phyloP scores from a whole-genome alignment of 1,284 basidiomycete genomes.

The Moniliella sp. region DNA sequence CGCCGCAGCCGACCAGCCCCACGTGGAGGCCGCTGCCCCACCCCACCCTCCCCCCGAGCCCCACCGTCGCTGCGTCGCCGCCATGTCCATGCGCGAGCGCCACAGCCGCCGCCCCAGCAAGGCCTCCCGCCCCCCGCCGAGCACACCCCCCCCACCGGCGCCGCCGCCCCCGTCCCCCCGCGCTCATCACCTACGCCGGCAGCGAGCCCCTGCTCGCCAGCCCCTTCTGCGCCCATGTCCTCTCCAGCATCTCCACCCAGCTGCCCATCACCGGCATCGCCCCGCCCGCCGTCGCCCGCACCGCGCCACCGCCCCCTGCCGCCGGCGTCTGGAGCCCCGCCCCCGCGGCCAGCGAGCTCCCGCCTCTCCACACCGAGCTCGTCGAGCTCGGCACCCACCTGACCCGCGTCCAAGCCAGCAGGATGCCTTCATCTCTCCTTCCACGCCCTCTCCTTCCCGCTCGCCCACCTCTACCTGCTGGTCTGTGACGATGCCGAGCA shows the following conservation, averaged over 20 bases:
- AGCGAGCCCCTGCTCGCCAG: slow-evolving; percentile 13
- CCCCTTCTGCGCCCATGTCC: slow-evolving; percentile 13
- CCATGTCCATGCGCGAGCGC: too few species aligned
- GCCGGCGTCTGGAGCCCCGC: neutral
- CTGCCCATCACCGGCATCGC: slow-evolving; percentile 28
- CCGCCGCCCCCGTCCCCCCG: too few species aligned
- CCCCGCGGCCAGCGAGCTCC: slow-evolving; percentile 5
- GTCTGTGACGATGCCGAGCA: slow-evolving; percentile 27
- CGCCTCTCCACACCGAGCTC: slow-evolving; percentile 11
- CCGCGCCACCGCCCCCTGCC: neutral
- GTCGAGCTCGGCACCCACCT: slow-evolving; percentile 10
- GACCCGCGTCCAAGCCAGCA: slow-evolving; percentile 1
- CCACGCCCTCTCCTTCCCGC: slow-evolving; percentile 6
- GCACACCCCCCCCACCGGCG: too few species aligned
- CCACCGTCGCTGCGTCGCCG: too few species aligned
- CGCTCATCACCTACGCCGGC: slow-evolving; percentile 20
- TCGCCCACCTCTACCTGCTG: slow-evolving; percentile 24
- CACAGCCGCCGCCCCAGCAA: too few species aligned
- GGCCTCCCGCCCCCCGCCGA: too few species aligned
- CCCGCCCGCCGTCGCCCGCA: neutral
- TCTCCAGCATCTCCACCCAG: slow-evolving; percentile 13
- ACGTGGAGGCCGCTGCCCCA: too few species aligned
- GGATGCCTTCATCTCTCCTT: neutral
- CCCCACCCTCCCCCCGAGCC: too few species aligned
- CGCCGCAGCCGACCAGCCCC: too few species aligned